phyloP scores from a whole-genome alignment of 1,139 yeast species.

The Kodamaea ohmeri region DNA sequence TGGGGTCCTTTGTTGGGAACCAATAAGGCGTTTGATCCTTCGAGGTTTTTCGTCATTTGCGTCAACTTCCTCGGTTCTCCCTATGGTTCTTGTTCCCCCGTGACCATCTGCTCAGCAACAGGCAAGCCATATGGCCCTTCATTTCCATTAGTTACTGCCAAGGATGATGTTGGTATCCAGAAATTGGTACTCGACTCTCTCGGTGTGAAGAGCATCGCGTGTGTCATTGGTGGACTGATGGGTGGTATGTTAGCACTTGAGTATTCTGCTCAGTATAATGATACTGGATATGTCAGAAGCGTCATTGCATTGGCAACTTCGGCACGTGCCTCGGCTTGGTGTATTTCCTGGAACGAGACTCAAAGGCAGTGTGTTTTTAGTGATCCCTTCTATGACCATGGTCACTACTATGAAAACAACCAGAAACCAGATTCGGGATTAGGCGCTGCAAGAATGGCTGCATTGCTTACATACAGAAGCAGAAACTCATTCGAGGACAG shows the following conservation, averaged over 20 bases:
- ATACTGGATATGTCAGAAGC: constrained; percentile 64
- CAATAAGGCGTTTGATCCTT: constrained; percentile 85
- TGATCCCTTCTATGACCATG: constrained; percentile 90
- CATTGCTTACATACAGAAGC: constrained; percentile 86
- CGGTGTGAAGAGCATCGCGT: constrained; percentile 73
- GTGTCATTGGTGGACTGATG: constrained; percentile 96
- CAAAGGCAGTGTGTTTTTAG: constrained; percentile 94
- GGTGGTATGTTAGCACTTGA: constrained; percentile 98
- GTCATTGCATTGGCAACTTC: constrained; percentile 89
- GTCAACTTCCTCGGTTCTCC: constrained; percentile 93
- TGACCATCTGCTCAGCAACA: constrained; percentile 69
- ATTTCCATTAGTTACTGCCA: constrained; percentile 86
- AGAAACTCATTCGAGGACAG: constrained; percentile 87
- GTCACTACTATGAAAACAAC: constrained; percentile 71
- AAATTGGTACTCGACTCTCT: constrained; percentile 68
- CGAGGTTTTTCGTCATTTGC: constrained; percentile 80
- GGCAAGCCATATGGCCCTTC: constrained; percentile 86
- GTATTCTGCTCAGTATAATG: constrained; percentile 67
- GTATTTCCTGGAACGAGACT: constrained; percentile 98
- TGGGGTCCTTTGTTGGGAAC: constrained; percentile 96
- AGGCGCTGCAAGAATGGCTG: constrained; percentile 97
- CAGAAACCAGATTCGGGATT: constrained; percentile 78
- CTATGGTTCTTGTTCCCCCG: constrained; percentile 92
- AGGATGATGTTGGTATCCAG: constrained; percentile 89
- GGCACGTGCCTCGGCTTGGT: constrained; percentile 97